Evolutionary conservation across 2,329 filamentous ascomycete species (phyloP), one percentile per base, ranked within the genome.

Genomic region (Tolypocladium tundrense): DNA sequence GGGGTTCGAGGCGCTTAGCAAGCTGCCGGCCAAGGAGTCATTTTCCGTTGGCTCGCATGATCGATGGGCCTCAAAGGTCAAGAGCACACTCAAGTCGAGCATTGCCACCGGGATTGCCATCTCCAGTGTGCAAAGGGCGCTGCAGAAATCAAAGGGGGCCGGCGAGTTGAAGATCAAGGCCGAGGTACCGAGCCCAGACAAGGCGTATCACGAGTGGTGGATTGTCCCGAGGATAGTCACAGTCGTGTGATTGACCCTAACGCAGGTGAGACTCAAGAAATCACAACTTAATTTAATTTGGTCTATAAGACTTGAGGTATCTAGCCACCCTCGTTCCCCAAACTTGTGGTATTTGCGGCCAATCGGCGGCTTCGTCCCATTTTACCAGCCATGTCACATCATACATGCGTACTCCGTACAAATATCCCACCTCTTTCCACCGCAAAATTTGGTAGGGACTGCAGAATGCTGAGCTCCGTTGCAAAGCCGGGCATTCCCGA

Each of bases 31-130:
- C 14, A 67, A 74, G 57, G 80, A 82, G 41, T 77, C 80, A 1
- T 86, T 85, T 61, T 79, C 78, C 11, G 74, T 78, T 37, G 79
- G 80, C 11, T 80, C 78, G 51, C 79, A 88, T 63, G 81, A 80
- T 13, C 79, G 83, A 57, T 91, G 88, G 87, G 68, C 79, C 21
- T 74, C 73, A 27, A 77, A 82, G 27, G 75, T 81, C 13, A 87
- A 84, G 68, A 79, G 82, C 60, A 80, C 79, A 11, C 76, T 88
- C 65, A 85, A 84, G 65, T 83, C 87, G n/a, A 87, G 85, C 63
- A 91, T 92, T 60, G 84, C 84, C 10, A 79, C 86, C 1, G 84
- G 83, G 7, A 80, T 91, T 61, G 83, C 85, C 0, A 79, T 90
- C 50, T 78, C 79, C 31, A 77, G 77, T 1, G 69, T 88, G 53